Percentiles rank a stretch among this genome's conserved stretches.
Conservation (phyloP, 768 basidiomycete species). For the Calocera cornea region DNA sequence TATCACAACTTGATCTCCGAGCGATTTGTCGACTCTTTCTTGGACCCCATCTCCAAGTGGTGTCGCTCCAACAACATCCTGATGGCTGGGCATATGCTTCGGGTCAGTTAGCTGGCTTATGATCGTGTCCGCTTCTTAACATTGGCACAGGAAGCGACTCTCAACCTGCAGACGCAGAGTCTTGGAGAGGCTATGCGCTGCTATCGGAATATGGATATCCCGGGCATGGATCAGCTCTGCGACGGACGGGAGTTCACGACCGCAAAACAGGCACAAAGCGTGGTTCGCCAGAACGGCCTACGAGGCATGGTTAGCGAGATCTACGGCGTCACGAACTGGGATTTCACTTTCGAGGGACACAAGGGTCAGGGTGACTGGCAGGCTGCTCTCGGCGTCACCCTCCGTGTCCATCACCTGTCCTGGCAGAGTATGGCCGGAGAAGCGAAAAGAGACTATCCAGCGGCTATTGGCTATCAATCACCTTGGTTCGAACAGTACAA, state of each 20-base stretch:
- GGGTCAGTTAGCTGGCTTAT: not conserved
- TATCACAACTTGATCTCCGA: conserved; percentile 17
- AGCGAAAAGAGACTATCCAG: conserved; percentile 19
- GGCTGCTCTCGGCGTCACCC: conserved; percentile 18
- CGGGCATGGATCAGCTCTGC: conserved; percentile 19
- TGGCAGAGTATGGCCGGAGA: conserved; percentile 18
- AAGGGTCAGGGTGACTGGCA: conserved; percentile 21
- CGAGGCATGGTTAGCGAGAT: conserved; percentile 16
- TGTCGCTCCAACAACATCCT: conserved; percentile 13
- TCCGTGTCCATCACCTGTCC: conserved; percentile 17
- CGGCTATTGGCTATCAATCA: conserved; percentile 18
- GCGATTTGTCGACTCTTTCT: conserved; percentile 12
- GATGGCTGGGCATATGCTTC: conserved; percentile 17
- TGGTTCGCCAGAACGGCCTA: conserved; percentile 16
- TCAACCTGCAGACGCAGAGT: conserved; percentile 14
- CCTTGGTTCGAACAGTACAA: conserved; percentile 19
- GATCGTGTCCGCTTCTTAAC: not conserved
- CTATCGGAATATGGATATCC: conserved; percentile 19
- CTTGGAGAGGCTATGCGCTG: conserved; percentile 18
- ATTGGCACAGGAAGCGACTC: conserved; percentile 12
- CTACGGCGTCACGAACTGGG: conserved; percentile 18
- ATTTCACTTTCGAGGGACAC: conserved; percentile 18
- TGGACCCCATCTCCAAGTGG: conserved; percentile 15
- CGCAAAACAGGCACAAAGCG: conserved; percentile 17
- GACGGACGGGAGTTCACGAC: conserved; percentile 17